These are phyloP conservation scores for Corynespora cassiicola DNA, from an alignment of 2,329 filamentous ascomycete species.

Conservation along the genomic window DNA sequence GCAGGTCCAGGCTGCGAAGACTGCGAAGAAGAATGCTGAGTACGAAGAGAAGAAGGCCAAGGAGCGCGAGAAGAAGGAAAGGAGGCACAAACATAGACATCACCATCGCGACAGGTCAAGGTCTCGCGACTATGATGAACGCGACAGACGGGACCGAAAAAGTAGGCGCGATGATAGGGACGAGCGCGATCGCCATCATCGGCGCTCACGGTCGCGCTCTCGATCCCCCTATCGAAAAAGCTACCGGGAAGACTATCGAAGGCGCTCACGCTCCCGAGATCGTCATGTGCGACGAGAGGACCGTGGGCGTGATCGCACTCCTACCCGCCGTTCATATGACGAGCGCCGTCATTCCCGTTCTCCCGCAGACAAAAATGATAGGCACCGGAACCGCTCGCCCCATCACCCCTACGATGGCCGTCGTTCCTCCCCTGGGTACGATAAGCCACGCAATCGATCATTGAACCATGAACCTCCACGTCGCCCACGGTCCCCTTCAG, in stretches of 20 bases:
- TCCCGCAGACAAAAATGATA: too few species aligned
- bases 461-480: too few species aligned
- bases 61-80: slow-evolving; percentile 50
- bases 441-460: too few species aligned
- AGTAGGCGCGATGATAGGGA: slow-evolving; percentile 16
- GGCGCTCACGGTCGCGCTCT: slow-evolving; percentile 27
- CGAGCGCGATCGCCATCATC: slow-evolving; percentile 22
- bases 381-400: too few species aligned
- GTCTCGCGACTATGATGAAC: slow-evolving; percentile 33
- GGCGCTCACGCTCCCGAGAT: slow-evolving; percentile 22
- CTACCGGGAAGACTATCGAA: slow-evolving; percentile 20
- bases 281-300: slow-evolving; percentile 21
- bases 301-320: slow-evolving; percentile 26
- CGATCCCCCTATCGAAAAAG: slow-evolving; percentile 30
- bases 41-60: slow-evolving; percentile 41
- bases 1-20: slow-evolving; percentile 69
- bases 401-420: too few species aligned
- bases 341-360: slow-evolving; percentile 3
- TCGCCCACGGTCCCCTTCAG: slow-evolving; percentile 11
- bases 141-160: slow-evolving; percentile 38
- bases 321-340: slow-evolving; percentile 6
- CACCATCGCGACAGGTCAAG: slow-evolving; percentile 42
- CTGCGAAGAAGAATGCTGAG: slow-evolving; percentile 51
- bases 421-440: too few species aligned
- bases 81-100: slow-evolving; percentile 52